phyloP scores from a whole-genome alignment of 257 asterid species.

The Coffea eugenioides region DNA sequence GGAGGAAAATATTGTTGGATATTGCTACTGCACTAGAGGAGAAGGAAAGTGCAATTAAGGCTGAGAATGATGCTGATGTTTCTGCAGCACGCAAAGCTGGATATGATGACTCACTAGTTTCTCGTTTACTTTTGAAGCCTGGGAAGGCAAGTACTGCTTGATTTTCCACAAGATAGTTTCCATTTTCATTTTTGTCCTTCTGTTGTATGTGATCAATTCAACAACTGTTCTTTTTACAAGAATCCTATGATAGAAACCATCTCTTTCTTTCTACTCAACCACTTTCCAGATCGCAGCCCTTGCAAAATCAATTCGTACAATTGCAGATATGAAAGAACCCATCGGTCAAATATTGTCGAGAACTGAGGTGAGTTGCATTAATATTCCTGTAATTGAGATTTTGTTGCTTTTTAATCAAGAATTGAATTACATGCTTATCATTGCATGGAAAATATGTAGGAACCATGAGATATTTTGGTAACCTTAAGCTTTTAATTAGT shows the following conservation, averaged over 20 bases:
- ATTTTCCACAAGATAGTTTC: background rate
- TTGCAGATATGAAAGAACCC: slow-evolving; percentile 89
- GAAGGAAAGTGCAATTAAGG: slow-evolving; percentile 52
- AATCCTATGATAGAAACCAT: background rate
- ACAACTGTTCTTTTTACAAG: background rate
- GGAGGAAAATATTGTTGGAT: slow-evolving; percentile 70
- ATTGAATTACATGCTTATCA: background rate
- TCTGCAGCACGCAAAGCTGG: slow-evolving; percentile 56
- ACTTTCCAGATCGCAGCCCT: slow-evolving; percentile 32
- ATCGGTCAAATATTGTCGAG: slow-evolving; percentile 65
- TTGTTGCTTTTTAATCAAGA: background rate
- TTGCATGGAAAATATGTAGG: background rate
- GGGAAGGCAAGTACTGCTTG: slow-evolving; percentile 55
- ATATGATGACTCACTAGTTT: slow-evolving; percentile 62
- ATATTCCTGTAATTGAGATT: background rate
- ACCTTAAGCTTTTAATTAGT: background rate
- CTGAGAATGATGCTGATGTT: slow-evolving; percentile 78
- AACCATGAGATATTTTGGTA: background rate
- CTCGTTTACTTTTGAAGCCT: slow-evolving; percentile 75
- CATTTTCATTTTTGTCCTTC: background rate
- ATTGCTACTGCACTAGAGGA: slow-evolving; percentile 75
- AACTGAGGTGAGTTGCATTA: slow-evolving; percentile 54
- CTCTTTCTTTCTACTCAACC: slow-evolving; percentile 11
- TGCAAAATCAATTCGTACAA: slow-evolving; percentile 71
- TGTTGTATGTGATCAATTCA: background rate